phyloP scores from a whole-genome alignment of 78 protist genomes.

The Dictyostelium brefeldianum region DNA sequence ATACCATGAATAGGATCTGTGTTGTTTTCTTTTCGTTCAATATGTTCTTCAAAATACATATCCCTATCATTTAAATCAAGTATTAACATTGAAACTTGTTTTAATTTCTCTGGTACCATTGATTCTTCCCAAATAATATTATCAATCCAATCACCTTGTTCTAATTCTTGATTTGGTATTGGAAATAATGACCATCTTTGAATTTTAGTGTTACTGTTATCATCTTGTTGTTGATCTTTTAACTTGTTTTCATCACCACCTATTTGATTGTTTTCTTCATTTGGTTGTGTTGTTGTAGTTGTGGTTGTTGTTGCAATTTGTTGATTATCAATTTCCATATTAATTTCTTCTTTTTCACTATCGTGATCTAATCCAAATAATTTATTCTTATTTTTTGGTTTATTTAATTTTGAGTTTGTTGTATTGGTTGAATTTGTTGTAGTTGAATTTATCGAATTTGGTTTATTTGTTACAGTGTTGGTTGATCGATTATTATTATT shows the following conservation, averaged over 20 bases:
- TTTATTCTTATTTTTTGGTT: not conserved
- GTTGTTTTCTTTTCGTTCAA: constrained; percentile 5
- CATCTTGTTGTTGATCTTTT: not conserved
- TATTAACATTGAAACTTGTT: constrained; percentile 20
- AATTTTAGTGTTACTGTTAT: not conserved
- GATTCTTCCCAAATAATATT: constrained; percentile 84
- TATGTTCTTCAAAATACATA: constrained; percentile 67
- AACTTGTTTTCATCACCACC: not conserved
- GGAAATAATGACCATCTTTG: constrained; percentile 76
- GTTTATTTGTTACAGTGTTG: not conserved
- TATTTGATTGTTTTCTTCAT: not conserved
- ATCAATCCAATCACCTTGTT: constrained; percentile 69
- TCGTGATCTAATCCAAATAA: constrained; percentile 1
- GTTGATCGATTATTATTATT: not conserved
- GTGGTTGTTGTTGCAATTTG: not conserved
- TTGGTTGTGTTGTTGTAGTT: not conserved
- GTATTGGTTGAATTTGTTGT: not conserved
- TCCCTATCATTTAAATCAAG: constrained; percentile 70
- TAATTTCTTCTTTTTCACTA: constrained; percentile 1
- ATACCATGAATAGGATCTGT: constrained; percentile 14
- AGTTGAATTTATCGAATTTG: not conserved
- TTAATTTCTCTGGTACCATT: constrained; percentile 5
- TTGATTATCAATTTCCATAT: not conserved
- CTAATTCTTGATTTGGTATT: constrained; percentile 34
- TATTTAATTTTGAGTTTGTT: not conserved